Conservation (phyloP, 257 asterid genomes). For the Verbena officinalis region DNA sequence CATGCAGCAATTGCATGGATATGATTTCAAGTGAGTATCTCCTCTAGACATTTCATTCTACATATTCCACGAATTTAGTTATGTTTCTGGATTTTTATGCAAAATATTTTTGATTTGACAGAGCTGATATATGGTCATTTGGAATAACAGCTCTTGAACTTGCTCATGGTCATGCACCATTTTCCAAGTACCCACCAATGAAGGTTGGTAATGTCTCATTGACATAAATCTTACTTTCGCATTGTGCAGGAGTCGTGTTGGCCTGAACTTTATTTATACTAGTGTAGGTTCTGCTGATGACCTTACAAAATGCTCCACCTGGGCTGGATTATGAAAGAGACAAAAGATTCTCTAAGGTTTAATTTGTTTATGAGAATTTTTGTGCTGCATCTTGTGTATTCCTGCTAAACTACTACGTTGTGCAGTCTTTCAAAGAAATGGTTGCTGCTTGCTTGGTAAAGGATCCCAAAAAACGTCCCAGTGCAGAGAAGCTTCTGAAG, state of each 20-base stretch:
- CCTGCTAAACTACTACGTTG: slow-evolving; percentile 38
- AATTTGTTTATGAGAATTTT: slow-evolving; percentile 34
- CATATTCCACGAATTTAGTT: slow-evolving; percentile 15
- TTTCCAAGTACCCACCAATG: slow-evolving; percentile 99
- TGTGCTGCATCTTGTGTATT: slow-evolving; percentile 20
- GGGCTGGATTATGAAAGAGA: slow-evolving; percentile 99
- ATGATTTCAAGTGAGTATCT: slow-evolving; percentile 88
- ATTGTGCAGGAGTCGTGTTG: slow-evolving; percentile 14
- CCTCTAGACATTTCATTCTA: background rate
- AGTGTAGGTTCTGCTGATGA: slow-evolving; percentile 95
- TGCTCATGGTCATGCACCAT: slow-evolving; percentile 99
- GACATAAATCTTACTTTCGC: slow-evolving; percentile 20
- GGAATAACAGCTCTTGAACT: slow-evolving; percentile 99
- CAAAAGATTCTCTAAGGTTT: slow-evolving; percentile 93
- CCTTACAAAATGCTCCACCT: slow-evolving; percentile 99
- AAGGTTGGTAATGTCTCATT: slow-evolving; percentile 56
- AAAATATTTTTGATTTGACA: slow-evolving; percentile 46
- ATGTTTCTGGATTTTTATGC: slow-evolving; percentile 31
- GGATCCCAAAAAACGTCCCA: slow-evolving; percentile 99
- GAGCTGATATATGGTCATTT: slow-evolving; percentile 99
- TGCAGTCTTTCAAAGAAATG: slow-evolving; percentile 93
- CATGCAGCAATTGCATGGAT: slow-evolving; percentile 98
- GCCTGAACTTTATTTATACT: slow-evolving; percentile 26
- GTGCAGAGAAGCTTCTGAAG: slow-evolving; percentile 94
- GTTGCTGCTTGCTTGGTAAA: slow-evolving; percentile 98